A percentile compares a stretch with the other conserved stretches of the same genome.
These are phyloP conservation scores for Agroathelia rolfsii DNA, from an alignment of 1,284 basidiomycete genomes.

Conservation along the genomic window DNA sequence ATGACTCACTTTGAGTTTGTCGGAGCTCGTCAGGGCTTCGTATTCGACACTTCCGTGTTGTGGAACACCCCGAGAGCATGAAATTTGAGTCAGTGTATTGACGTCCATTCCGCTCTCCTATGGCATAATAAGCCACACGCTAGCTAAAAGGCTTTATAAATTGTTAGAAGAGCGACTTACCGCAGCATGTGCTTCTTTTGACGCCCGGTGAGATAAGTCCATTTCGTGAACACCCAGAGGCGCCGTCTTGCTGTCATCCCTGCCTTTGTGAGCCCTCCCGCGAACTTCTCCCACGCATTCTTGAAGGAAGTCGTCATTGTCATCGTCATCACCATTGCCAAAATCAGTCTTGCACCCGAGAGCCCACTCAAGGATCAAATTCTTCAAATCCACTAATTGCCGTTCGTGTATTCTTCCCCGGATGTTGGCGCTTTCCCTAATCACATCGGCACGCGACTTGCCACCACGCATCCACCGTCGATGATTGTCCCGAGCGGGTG, in stretches of 20 bases:
- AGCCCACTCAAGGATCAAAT: constrained; percentile 43
- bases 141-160: neutral
- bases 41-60: constrained; percentile 37
- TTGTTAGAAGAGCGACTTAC: neutral
- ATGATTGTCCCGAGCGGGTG: constrained; percentile 39
- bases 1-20: constrained; percentile 50
- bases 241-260: too few relatives aligned
- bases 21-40: constrained; percentile 39
- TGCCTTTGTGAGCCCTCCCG: constrained; percentile 11
- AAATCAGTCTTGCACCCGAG: constrained; percentile 33
- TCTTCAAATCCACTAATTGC: constrained; percentile 39
- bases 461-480: constrained; percentile 50
- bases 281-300: constrained; percentile 9
- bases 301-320: neutral
- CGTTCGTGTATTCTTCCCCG: constrained; percentile 42
- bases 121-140: constrained; percentile 4
- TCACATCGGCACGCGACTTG: constrained; percentile 26
- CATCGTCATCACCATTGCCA: too few relatives aligned
- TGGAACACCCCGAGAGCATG: constrained; percentile 9
- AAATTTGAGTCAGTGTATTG: neutral
- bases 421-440: constrained; percentile 38
- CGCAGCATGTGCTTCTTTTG: neutral
- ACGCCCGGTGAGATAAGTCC: constrained; percentile 4
- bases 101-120: constrained; percentile 7
- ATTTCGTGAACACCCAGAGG: constrained; percentile 12